Conservation (phyloP, 805 yeast genomes). For the Saturnispora dispora region DNA sequence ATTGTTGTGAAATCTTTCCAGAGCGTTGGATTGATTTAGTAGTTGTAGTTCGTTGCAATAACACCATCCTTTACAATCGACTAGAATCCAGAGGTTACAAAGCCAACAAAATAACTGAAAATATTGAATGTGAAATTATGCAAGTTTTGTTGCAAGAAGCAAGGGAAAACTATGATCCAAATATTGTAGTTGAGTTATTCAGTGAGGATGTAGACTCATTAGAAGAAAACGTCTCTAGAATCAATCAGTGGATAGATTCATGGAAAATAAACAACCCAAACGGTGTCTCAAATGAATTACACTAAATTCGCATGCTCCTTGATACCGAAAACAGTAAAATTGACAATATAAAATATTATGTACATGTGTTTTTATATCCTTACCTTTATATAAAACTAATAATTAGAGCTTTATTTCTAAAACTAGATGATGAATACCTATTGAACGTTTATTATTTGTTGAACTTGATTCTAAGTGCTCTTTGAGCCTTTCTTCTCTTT, state of each 20-base stretch:
- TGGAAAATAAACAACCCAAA: constrained; percentile 65
- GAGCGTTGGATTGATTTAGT: constrained; percentile 88
- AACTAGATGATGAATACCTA: neutral
- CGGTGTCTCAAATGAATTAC: constrained; percentile 45
- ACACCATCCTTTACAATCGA: constrained; percentile 63
- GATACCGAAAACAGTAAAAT: neutral
- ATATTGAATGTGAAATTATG: constrained; percentile 95
- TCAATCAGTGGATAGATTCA: constrained; percentile 60
- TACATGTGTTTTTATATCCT: neutral
- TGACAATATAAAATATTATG: constrained; percentile 1
- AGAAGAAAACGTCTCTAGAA: constrained; percentile 74
- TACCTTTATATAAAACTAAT: neutral
- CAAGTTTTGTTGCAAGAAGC: constrained; percentile 85
- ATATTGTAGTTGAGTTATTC: constrained; percentile 70
- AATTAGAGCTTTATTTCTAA: neutral
- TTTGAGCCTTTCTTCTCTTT: constrained; percentile 92
- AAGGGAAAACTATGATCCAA: constrained; percentile 65
- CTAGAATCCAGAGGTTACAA: constrained; percentile 68
- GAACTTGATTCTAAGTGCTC: constrained; percentile 67
- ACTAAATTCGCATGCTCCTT: constrained; percentile 10
- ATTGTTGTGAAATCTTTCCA: constrained; percentile 91
- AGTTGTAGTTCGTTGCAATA: constrained; percentile 76
- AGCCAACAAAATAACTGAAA: constrained; percentile 77
- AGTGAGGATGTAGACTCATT: constrained; percentile 69
- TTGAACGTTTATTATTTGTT: constrained; percentile 27